Percentiles rank a stretch among this genome's conserved stretches.
Conservation (phyloP, 1,139 yeast species). For the Yamadazyma atmosphaerica region DNA sequence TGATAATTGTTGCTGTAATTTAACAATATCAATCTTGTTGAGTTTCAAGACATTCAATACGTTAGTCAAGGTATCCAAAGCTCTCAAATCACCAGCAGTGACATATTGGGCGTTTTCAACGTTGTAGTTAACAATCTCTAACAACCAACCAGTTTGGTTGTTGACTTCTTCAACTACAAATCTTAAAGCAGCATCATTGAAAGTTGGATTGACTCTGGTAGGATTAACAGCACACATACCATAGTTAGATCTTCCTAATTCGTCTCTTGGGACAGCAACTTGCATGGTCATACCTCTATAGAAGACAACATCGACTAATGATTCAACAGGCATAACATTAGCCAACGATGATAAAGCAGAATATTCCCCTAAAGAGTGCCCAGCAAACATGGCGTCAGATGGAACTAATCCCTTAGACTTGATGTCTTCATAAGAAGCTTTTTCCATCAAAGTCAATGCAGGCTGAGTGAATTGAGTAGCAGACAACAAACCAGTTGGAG, state of each 20-base stretch:
- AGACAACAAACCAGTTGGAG: slow-evolving; percentile 93
- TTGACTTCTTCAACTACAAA: slow-evolving; percentile 92
- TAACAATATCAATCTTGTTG: slow-evolving; percentile 90
- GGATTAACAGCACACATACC: slow-evolving; percentile 99
- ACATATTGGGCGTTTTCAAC: slow-evolving; percentile 98
- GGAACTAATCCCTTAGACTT: slow-evolving; percentile 95
- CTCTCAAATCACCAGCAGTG: slow-evolving; percentile 97
- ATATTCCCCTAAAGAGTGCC: slow-evolving; percentile 98
- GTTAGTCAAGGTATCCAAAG: slow-evolving; percentile 87
- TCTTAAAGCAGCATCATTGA: slow-evolving; percentile 89
- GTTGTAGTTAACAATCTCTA: slow-evolving; percentile 96
- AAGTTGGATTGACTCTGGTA: slow-evolving; percentile 83
- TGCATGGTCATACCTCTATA: slow-evolving; percentile 99
- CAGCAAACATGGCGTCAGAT: slow-evolving; percentile 92
- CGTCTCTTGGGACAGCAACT: slow-evolving; percentile 98
- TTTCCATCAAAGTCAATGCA: slow-evolving; percentile 98
- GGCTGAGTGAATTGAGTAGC: slow-evolving; percentile 99
- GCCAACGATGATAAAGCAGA: slow-evolving; percentile 97
- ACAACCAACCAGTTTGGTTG: slow-evolving; percentile 83
- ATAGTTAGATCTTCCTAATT: slow-evolving; percentile 91
- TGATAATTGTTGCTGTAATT: slow-evolving; percentile 77
- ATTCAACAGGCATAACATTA: slow-evolving; percentile 98
- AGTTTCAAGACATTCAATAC: slow-evolving; percentile 89
- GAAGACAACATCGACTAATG: slow-evolving; percentile 95
- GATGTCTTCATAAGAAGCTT: slow-evolving; percentile 98